Percentiles rank a stretch among this genome's conserved stretches.
Evolutionary conservation across 169 alveolate genomes (phyloP).

Genomic region (Eimeria falciformis): DNA sequence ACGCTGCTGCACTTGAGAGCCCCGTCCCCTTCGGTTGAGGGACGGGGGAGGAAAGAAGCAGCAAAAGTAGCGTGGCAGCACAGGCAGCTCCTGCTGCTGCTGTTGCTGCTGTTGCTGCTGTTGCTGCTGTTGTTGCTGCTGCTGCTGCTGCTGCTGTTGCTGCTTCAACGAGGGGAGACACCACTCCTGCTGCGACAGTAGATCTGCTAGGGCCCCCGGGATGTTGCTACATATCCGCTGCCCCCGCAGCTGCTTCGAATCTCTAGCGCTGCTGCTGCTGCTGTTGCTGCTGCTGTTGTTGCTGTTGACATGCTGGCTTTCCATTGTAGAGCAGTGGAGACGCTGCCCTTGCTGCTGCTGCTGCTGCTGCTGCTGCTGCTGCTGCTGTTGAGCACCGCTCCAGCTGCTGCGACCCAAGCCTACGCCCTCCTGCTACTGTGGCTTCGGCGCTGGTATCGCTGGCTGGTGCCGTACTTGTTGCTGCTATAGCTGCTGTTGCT

Average conservation of each 20-base stretch:
- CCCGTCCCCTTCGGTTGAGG: conserved; percentile 38
- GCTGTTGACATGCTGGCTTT: no score
- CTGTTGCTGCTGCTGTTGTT: conserved; percentile 20
- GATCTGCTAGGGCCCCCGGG: neutral
- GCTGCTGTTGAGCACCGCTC: neutral
- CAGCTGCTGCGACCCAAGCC: no score
- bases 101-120: no score
- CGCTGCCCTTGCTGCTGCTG: conserved; percentile 30
- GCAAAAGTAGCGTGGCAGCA: conserved; percentile 41
- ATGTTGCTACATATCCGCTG: neutral
- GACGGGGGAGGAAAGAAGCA: conserved; percentile 40
- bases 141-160: conserved; percentile 24
- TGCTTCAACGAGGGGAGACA: neutral
- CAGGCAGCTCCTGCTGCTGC: no score
- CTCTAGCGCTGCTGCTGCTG: conserved; percentile 22
- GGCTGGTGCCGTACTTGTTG: neutral
- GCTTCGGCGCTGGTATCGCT: neutral
- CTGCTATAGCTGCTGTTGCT: neutral
- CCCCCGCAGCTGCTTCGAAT: neutral
- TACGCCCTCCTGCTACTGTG: no score
- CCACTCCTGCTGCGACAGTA: neutral
- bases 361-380: conserved; percentile 14
- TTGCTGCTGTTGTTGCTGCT: conserved; percentile 31
- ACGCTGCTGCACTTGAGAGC: conserved; percentile 25
- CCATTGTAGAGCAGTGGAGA: no score